Evolutionary conservation across 2,329 filamentous ascomycete genomes (phyloP).

Genomic region (Aspergillus spinulosporus): DNA sequence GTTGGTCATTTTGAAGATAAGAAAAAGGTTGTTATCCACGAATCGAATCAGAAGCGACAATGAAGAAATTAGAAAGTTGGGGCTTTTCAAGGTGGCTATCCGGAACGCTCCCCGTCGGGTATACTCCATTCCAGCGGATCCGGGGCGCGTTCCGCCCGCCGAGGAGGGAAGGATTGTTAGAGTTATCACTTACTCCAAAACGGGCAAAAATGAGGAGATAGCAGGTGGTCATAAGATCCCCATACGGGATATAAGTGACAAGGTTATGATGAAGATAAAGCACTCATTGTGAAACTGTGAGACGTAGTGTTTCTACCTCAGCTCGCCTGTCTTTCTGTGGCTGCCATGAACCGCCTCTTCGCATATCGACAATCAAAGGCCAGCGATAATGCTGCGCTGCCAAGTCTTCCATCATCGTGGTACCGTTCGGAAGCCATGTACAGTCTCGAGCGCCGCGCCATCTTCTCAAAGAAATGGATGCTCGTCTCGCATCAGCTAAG

Average conservation of each 20-base stretch:
- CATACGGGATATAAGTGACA: not conserved
- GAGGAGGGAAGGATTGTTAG: not conserved
- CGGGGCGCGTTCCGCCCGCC: slow-evolving; percentile 5
- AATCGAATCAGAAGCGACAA: not conserved
- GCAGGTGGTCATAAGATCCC: not conserved
- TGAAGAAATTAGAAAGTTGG: not conserved
- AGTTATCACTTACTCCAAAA: not conserved
- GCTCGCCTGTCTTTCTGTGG: not conserved
- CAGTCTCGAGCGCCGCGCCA: slow-evolving; percentile 57
- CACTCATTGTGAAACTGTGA: not conserved
- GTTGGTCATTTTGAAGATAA: slow-evolving; percentile 20
- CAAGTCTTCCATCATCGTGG: slow-evolving; percentile 54
- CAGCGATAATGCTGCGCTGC: slow-evolving; percentile 35
- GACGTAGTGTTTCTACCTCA: not conserved
- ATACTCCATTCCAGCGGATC: not conserved
- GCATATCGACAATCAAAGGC: slow-evolving; percentile 6
- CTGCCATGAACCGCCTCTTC: slow-evolving; percentile 39
- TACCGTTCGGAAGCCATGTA: slow-evolving; percentile 50
- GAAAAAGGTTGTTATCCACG: not conserved
- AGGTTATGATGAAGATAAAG: not conserved
- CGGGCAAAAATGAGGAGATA: not conserved
- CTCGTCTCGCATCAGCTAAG: slow-evolving; percentile 47
- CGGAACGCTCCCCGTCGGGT: slow-evolving; percentile 3
- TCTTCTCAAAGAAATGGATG: slow-evolving; percentile 57
- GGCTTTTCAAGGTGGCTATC: not conserved